A percentile compares a stretch with the other conserved stretches of the same genome.
Evolutionary conservation across 306 rosid species (phyloP).

Genomic region (Begonia loranthoides): DNA sequence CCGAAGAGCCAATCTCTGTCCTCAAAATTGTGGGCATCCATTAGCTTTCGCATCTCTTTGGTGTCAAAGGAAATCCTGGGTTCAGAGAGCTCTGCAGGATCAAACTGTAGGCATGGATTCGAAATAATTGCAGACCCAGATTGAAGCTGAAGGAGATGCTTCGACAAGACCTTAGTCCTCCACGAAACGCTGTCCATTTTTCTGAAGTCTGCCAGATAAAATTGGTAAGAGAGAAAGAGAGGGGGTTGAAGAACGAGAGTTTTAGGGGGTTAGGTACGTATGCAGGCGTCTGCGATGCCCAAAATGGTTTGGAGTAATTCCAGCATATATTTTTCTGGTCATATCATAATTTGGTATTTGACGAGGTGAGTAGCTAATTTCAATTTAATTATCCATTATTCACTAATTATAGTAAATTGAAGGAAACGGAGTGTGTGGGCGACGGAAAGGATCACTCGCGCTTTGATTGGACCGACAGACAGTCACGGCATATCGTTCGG

Average conservation of each 20-base stretch:
- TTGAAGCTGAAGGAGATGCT: conserved; percentile 21
- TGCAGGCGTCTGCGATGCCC: no score
- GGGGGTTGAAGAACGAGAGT: conserved; percentile 3
- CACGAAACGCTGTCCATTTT: conserved; percentile 35
- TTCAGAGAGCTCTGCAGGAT: conserved; percentile 36
- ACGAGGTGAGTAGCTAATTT: no score
- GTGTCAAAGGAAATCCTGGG: conserved; percentile 18
- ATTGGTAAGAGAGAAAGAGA: neutral
- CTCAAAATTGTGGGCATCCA: conserved; percentile 56
- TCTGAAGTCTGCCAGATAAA: neutral
- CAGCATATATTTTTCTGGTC: no score
- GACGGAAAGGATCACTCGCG: no score
- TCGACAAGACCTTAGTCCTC: conserved; percentile 19
- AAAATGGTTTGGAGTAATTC: no score
- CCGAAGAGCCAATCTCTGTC: conserved; percentile 76
- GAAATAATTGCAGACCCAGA: conserved; percentile 13
- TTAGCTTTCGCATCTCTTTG: conserved; percentile 41
- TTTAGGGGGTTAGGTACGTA: no score
- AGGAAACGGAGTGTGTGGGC: no score
- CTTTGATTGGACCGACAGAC: no score
- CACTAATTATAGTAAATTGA: no score
- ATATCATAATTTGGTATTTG: no score
- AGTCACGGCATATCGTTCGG: no score
- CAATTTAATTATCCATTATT: no score
- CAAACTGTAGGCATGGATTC: conserved; percentile 26